Base-by-base conservation (phyloP, 768 basidiomycete genomes). In the Tephrocybe rancida region DNA sequence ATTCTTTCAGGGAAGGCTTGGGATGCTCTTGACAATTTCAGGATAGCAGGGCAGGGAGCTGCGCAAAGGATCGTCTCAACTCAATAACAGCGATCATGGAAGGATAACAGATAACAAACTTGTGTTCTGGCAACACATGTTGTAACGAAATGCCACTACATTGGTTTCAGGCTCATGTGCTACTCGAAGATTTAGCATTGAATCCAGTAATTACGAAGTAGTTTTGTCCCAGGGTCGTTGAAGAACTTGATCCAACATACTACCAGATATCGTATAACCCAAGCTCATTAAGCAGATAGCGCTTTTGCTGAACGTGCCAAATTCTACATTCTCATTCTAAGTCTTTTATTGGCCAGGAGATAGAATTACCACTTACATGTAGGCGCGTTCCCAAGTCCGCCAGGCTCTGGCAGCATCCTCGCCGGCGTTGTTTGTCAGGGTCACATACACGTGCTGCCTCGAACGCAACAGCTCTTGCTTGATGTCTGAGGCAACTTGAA, bases 1-100 rank as follows among this genome's bases (percentile, higher is more conserved):
- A 66, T 88, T 16, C 70, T 67, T 21, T 82, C 83, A 14, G 85
- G 86, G 3, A 77, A 69, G 41, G 87, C 87, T 30, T 85, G 82
- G 82, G 65, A 70, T 34, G 84, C 83, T 5, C 60, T 88, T 34
- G 71, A 80, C 55, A 70, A 65, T 1, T 86, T 86, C 65, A 74
- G 77, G 4, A 69, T 75, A 9, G 72, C 73, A 9, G 81, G 78
- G 2, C 64, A 64, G 35, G 59, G 61, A 38, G 68, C 66, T 10
- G 69, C 68, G 18, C 25, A 32, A 19, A 30, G 16, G 32, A 37
- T 48, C 16, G 30, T 2, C 11, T 18, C n/a, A 18, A 32, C 30
- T 32, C 29, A n/a, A n/a, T n/a, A n/a, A n/a, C n/a, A n/a, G n/a
- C n/a, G n/a, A n/a, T n/a, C n/a, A n/a, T n/a, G n/a, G n/a, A n/a